Conservation (phyloP, 148 eudicot species). For the Fallopia convolvulus region DNA sequence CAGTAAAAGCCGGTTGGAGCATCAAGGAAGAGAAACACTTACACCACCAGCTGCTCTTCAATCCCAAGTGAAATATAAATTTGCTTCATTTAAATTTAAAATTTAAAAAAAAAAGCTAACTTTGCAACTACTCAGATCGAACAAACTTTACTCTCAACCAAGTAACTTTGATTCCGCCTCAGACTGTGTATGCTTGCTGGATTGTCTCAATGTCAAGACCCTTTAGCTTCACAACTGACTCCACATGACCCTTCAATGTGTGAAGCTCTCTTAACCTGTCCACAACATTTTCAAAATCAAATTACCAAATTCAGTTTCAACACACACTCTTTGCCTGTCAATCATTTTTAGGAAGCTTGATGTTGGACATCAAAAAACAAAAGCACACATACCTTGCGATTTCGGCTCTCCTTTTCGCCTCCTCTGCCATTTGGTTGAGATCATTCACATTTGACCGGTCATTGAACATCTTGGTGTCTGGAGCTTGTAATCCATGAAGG, state of each 20-base stretch:
- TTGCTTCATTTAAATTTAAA: not conserved
- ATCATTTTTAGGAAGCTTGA: not conserved
- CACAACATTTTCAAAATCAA: constrained; percentile 19
- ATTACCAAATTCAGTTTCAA: not conserved
- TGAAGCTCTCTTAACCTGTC: constrained; percentile 52
- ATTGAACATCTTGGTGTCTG: constrained; percentile 59
- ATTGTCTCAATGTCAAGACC: constrained; percentile 50
- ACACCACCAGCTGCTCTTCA: constrained; percentile 2
- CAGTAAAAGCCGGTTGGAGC: not conserved
- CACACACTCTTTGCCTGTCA: not conserved
- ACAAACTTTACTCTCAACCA: not conserved
- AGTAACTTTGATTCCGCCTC: constrained; percentile 14
- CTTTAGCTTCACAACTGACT: constrained; percentile 52
- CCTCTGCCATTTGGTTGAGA: constrained; percentile 91
- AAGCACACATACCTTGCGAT: constrained; percentile 69
- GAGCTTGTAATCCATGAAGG: constrained; percentile 80
- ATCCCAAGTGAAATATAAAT: not conserved
- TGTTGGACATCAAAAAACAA: not conserved
- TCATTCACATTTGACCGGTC: constrained; percentile 57
- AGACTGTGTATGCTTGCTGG: constrained; percentile 54
- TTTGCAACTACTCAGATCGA: constrained; percentile 5
- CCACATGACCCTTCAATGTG: constrained; percentile 60
- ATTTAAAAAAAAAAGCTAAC: not conserved
- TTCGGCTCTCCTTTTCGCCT: constrained; percentile 89
- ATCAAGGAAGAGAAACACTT: not conserved